Percentiles rank a stretch among this genome's conserved stretches.
Conservation (phyloP, 1,284 basidiomycete genomes). For the Peniophora sp. region DNA sequence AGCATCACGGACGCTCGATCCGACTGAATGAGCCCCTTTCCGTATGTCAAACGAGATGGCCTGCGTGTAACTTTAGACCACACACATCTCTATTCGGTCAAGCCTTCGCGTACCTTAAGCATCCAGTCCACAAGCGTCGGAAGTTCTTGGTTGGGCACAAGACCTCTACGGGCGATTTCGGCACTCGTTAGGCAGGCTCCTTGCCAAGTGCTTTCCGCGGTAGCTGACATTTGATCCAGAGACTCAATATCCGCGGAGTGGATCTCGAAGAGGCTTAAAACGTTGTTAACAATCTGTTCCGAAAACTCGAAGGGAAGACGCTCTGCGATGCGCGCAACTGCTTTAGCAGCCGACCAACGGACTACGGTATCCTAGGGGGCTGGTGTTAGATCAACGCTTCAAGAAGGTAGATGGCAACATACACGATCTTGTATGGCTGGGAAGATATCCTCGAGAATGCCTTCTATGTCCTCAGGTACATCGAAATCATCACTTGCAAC, state of each 20-base stretch:
- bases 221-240: conserved; percentile 65
- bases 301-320: conserved; percentile 72
- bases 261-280: conserved; percentile 65
- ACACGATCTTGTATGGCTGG: conserved; percentile 80
- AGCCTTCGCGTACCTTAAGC: conserved; percentile 62
- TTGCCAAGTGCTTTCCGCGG: conserved; percentile 88
- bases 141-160: conserved; percentile 55
- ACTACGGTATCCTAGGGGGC: conserved; percentile 80
- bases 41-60: conserved; percentile 90
- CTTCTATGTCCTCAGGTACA: conserved; percentile 77
- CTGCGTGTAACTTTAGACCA: too few species aligned
- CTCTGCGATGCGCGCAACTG: conserved; percentile 80
- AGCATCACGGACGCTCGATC: conserved; percentile 91
- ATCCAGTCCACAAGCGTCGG: conserved; percentile 69
- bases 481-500: conserved; percentile 47
- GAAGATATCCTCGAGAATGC: conserved; percentile 70
- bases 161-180: conserved; percentile 81
- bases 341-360: conserved; percentile 93
- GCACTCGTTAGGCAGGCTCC: conserved; percentile 91
- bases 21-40: conserved; percentile 88
- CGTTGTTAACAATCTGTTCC: conserved; percentile 74
- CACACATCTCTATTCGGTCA: too few species aligned
- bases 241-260: conserved; percentile 52
- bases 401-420: conserved; percentile 9
- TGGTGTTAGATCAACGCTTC: neutral